Base-by-base conservation (phyloP, 805 yeast genomes). In the Myxozyma mucilagina region DNA sequence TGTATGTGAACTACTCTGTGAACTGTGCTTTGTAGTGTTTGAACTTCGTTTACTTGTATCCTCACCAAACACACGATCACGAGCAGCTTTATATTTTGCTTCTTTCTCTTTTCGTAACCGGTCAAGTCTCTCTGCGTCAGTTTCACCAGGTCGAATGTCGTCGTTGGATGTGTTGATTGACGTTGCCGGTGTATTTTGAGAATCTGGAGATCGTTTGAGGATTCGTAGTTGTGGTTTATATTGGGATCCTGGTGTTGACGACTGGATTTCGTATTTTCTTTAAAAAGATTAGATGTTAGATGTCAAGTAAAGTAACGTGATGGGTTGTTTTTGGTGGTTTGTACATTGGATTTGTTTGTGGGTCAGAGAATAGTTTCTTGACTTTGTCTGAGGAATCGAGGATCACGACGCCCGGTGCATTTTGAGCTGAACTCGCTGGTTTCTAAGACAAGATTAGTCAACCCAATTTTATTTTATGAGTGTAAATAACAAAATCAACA, bases 201-300 rank as follows among this genome's bases (percentile, higher is more conserved):
- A 41, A 20, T 44, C 39, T 5, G 62, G 57, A 32, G 61, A 24
- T 32, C 67, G 61, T 20, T 63, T 63, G 14, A 63, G 56, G 44
- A 63, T 63, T 13, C 65, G 61, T 10, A 63, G 62, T 18, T 53
- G 66, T 8, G 67, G 67, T 34, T 51, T 43, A 53, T 59, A 62
- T 8, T 60, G 56, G 6, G 66, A 48, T 16, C 61, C 59, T n/a
- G 43, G 63, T 3, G 61, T 4, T 3, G 56, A 43, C 14, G 59
- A 32, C 29, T 51, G 56, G 38, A 63, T 35, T 14, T 63, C 65
- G 38, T 55, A 60, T 41, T 38, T 47, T 20, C 64, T 59, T 42
- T 36, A 8, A n/a, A n/a, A 14, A 20, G 13, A 16, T 10, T 2
- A 13, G 36, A 11, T 1, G 20, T 14, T 14, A 20, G 38, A 29